A percentile compares a stretch with the other conserved stretches of the same genome.
phyloP scores from a whole-genome alignment of 176 grass and related monocot species.

The Cenchrus americanus region DNA sequence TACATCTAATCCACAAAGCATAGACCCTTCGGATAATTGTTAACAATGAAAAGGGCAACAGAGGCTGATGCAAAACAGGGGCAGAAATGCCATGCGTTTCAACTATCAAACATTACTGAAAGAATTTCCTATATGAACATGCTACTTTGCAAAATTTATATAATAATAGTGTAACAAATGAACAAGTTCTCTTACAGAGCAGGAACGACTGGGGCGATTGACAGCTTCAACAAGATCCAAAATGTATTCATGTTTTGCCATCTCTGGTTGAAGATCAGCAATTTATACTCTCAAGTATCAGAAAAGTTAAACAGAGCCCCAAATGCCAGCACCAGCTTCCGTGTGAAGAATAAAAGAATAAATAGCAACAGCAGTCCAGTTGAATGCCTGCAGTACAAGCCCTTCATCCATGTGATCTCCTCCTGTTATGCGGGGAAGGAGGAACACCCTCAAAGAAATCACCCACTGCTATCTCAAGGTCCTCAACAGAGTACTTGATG shows the following conservation, averaged over 20 bases:
- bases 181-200: constrained; percentile 60
- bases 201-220: constrained; percentile 37
- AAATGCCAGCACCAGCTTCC: constrained; percentile 29
- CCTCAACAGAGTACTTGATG: constrained; percentile 91
- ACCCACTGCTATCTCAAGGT: constrained; percentile 65
- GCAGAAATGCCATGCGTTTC: constrained; percentile 33
- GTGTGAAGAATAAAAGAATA: constrained; percentile 63
- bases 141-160: constrained; percentile 53
- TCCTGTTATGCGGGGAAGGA: constrained; percentile 58
- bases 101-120: constrained; percentile 41
- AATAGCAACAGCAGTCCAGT: constrained; percentile 27
- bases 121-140: constrained; percentile 54
- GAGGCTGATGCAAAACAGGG: constrained; percentile 27
- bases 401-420: constrained; percentile 60
- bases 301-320: constrained; percentile 38
- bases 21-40: constrained; percentile 24
- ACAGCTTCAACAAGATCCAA: constrained; percentile 51
- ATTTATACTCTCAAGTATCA: constrained; percentile 40
- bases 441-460: constrained; percentile 80
- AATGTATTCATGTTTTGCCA: constrained; percentile 46
- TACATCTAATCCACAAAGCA: constrained; percentile 48
- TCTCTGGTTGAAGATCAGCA: constrained; percentile 39
- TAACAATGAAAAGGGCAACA: constrained; percentile 34
- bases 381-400: constrained; percentile 32
- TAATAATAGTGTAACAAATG: constrained; percentile 49